Evolutionary conservation across 148 eudicot species (phyloP), one percentile per base, ranked within the genome.

Genomic region (Vaccinium corymbosum): DNA sequence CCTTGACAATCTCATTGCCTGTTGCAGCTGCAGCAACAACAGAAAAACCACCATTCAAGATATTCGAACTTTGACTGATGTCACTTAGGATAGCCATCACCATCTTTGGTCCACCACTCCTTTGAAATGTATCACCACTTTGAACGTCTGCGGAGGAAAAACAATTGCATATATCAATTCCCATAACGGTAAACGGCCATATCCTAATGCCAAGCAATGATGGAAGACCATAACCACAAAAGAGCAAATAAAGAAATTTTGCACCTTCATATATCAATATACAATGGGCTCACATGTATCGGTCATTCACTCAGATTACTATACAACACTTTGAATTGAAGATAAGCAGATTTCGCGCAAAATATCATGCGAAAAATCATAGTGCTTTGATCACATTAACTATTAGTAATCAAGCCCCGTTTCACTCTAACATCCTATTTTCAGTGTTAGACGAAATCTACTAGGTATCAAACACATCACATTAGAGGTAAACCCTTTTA

Each of bases 1-100:
- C 98, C 90, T 97, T 97, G 78, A 97, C 88, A 86, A 97, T 91
- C 86, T 97, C 99, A 87, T 93, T 93, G 82, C 94, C 92, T 57
- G 97, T 88, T 71, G 98, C 90, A 77, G 99, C 92, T 0, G 94
- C 94, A 88, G 95, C 91, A 86, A 97, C 90, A 64, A 97, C 94
- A 78, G 97, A 89, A 82, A 93, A 97, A 78, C 94, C 89, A 46
- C 89, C 86, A 84, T 90, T 91, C 83, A 94, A 80, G 80, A 93
- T 78, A 35, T 87, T 89, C 46, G 88, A 61, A 83, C 87, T 87
- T 82, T 88, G 85, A 85, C 32, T 22, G 66, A 77, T 86, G 76
- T 86, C 86, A 72, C 83, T 83, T 85, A 94, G 81, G 57, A 94
- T 89, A 80, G 35, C 86, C 72, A 92, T 83, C 79, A 97, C 86